Percentiles rank a stretch among this genome's conserved stretches.
phyloP scores from a whole-genome alignment of 2,329 filamentous ascomycete genomes.

The Botrytis fragariae region DNA sequence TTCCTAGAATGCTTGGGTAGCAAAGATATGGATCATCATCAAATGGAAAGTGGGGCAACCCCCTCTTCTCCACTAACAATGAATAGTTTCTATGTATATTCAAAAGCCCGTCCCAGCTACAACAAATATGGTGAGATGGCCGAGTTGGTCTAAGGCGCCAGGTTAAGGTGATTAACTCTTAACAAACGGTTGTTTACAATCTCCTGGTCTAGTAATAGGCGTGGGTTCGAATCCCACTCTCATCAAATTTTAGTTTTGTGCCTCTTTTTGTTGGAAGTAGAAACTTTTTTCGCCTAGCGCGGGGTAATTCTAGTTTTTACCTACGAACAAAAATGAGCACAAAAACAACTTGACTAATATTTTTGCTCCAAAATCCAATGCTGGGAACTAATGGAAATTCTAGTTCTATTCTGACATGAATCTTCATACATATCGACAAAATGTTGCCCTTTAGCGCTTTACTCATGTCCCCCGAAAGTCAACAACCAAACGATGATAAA shows the following conservation, averaged over 20 bases:
- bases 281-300: background rate
- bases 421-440: background rate
- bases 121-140: background rate
- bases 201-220: slow-evolving; percentile 9
- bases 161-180: background rate
- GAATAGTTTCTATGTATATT: accelerated
- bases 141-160: slow-evolving; percentile 14
- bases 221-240: slow-evolving; percentile 13
- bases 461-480: background rate
- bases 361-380: background rate
- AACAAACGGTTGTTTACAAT: background rate
- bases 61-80: background rate
- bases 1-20: background rate
- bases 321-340: background rate
- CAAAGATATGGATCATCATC: background rate
- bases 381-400: background rate
- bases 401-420: background rate
- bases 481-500: background rate
- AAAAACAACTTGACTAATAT: background rate
- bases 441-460: accelerated
- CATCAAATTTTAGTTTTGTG: background rate
- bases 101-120: accelerated
- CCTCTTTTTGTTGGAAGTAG: background rate
- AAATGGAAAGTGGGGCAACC: background rate
- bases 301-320: background rate